phyloP scores from a whole-genome alignment of 768 basidiomycete genomes.

The Serendipita indica region DNA sequence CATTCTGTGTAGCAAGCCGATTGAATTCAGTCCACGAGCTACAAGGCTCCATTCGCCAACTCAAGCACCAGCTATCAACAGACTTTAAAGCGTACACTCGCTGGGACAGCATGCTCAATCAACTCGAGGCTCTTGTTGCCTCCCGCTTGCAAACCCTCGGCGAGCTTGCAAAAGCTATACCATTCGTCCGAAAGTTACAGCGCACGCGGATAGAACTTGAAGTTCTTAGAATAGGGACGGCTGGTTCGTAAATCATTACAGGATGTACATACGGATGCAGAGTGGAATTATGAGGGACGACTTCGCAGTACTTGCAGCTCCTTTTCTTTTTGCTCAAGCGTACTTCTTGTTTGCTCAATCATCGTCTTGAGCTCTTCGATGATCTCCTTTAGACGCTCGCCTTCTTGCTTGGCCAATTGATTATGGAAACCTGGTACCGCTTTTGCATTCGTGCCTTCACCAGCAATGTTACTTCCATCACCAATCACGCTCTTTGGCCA shows the following conservation, averaged over 20 bases:
- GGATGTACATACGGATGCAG: not conserved
- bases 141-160: not conserved
- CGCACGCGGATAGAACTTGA: not conserved
- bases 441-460: not conserved
- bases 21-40: not conserved
- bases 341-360: constrained; percentile 54
- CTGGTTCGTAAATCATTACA: not conserved
- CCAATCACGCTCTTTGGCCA: constrained; percentile 50
- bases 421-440: constrained; percentile 64
- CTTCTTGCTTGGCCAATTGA: constrained; percentile 79
- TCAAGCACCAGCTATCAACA: not conserved
- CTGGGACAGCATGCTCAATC: not conserved
- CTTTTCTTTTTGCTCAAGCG: constrained; percentile 66
- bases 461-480: constrained; percentile 30
- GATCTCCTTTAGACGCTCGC: constrained; percentile 63
- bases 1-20: not conserved
- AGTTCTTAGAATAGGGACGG: not conserved
- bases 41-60: not conserved
- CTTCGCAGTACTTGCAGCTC: constrained; percentile 33
- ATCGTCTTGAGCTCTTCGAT: constrained; percentile 54
- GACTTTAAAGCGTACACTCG: not conserved
- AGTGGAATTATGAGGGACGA: not conserved
- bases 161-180: not conserved
- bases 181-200: not conserved
- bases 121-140: too few relatives aligned